Conservation (phyloP, 345 rosid genomes). For the Acer saccharum region DNA sequence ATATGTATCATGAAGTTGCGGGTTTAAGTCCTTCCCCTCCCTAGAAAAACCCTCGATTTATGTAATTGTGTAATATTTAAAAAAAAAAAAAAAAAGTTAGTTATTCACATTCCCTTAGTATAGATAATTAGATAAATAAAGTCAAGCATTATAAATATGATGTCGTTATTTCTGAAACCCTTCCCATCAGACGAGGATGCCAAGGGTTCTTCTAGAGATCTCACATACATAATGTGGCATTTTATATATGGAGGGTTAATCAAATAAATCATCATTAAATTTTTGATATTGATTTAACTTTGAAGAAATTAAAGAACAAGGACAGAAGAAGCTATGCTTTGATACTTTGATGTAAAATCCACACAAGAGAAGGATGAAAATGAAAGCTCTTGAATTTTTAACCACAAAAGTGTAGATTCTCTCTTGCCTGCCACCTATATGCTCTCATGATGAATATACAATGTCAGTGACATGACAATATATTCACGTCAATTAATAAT, state of each 20-base stretch:
- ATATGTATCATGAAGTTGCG: too few relatives aligned
- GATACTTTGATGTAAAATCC: not conserved
- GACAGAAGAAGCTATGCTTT: not conserved
- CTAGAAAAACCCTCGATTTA: too few relatives aligned
- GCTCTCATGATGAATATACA: too few relatives aligned
- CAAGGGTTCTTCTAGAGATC: too few relatives aligned
- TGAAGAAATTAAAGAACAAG: not conserved
- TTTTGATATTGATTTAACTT: constrained; percentile 9
- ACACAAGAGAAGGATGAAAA: constrained; percentile 10
- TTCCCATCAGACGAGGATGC: too few relatives aligned
- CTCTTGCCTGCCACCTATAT: constrained; percentile 16
- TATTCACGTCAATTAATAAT: constrained; percentile 11
- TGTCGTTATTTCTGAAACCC: not conserved
- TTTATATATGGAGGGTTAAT: not conserved
- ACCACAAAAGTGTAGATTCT: constrained; percentile 26
- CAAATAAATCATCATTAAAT: constrained; percentile 11
- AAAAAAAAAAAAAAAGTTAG: too few relatives aligned
- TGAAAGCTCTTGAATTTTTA: constrained; percentile 25
- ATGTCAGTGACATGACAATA: not conserved
- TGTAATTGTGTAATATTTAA: too few relatives aligned
- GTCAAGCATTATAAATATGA: not conserved
- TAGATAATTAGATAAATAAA: too few relatives aligned
- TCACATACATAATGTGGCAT: not conserved
- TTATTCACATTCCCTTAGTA: too few relatives aligned
- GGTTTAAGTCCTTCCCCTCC: too few relatives aligned